Evolutionary conservation across 352 stramenopile genomes (phyloP), one percentile per base, ranked within the genome.

Genomic region (Globisporangium echinulatum): DNA sequence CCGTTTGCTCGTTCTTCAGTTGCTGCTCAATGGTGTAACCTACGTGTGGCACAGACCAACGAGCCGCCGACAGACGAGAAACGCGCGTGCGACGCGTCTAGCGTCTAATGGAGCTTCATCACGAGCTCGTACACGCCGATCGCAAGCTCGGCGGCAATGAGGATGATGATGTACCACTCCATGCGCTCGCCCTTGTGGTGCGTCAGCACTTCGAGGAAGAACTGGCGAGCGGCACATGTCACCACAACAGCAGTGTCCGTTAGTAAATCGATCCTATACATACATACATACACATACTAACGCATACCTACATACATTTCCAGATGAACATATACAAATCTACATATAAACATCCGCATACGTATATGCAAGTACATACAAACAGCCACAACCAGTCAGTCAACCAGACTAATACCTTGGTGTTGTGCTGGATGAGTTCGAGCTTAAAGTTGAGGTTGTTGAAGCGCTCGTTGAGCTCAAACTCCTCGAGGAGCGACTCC

Each of bases 81-180:
- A 25, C 19, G 19, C 19, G 19, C 19, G 19, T 25, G 19, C 19
- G 19, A 25, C 19, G 19, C 19, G 19, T 25, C 19, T 25, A 25
- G 19, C 1, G 14, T 55, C 38, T 86, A 84, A 51, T 77, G 69
- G 33, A 92, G 68, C 66, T 90, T 90, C 77, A 92, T 82, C 44
- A 79, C 63, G 46, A 94, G 68, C 56, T 91, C 82, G 63, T 92
- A 96, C 38, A 87, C 66, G 55, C 79, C 96, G 66, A 99, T 85
- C 37, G 92, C 73, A 40, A 97, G 89, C 74, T 99, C 96, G n/a
- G 96, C 90, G 14, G 84, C 81, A 69, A 99, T 98, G 15, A 99
- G 69, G 46, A 97, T 90, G 79, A 99, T 98, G 78, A 99, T 98
- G 62, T 98, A 98, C 96, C 95, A 98, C 76, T 99, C 96, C 68